Conservation (phyloP, 2,329 filamentous ascomycete genomes). For the Ascochyta fabae region DNA sequence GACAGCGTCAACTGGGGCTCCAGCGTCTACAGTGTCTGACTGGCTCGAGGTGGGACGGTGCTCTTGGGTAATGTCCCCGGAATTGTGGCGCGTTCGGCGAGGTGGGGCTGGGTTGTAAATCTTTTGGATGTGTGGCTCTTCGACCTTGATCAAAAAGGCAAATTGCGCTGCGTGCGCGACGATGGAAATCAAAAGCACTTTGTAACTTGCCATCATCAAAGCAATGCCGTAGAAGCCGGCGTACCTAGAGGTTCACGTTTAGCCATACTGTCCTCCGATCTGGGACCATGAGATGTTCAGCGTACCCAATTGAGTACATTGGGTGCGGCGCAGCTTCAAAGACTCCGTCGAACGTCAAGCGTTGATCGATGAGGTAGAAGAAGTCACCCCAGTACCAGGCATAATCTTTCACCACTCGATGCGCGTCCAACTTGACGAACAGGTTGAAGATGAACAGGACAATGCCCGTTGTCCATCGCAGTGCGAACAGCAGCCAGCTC, state of each 20-base stretch:
- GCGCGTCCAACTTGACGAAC: constrained; percentile 98
- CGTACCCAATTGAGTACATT: constrained; percentile 21
- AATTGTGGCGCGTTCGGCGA: constrained; percentile 63
- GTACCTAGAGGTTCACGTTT: constrained; percentile 65
- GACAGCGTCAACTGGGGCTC: constrained; percentile 51
- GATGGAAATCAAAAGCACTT: constrained; percentile 96
- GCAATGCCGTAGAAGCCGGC: constrained; percentile 98
- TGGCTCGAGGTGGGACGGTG: constrained; percentile 45
- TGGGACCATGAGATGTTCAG: background rate
- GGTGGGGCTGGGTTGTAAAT: constrained; percentile 92
- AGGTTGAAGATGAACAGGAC: constrained; percentile 89
- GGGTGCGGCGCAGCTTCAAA: constrained; percentile 92
- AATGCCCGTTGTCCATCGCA: constrained; percentile 81
- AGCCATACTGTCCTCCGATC: constrained; percentile 2
- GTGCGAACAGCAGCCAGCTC: constrained; percentile 68
- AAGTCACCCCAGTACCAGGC: constrained; percentile 99
- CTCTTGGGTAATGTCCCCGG: constrained; percentile 49
- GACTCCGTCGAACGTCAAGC: constrained; percentile 96
- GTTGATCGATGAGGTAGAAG: constrained; percentile 97
- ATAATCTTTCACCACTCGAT: constrained; percentile 97
- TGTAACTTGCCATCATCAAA: constrained; percentile 97
- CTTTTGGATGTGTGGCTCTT: constrained; percentile 98
- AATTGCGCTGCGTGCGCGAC: constrained; percentile 94
- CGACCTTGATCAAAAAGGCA: constrained; percentile 86
- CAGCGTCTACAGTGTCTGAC: constrained; percentile 47